A percentile compares a stretch with the other conserved stretches of the same genome.
These are phyloP conservation scores for Xylaria digitata DNA, from an alignment of 2,329 filamentous ascomycete species.

Conservation along the genomic window DNA sequence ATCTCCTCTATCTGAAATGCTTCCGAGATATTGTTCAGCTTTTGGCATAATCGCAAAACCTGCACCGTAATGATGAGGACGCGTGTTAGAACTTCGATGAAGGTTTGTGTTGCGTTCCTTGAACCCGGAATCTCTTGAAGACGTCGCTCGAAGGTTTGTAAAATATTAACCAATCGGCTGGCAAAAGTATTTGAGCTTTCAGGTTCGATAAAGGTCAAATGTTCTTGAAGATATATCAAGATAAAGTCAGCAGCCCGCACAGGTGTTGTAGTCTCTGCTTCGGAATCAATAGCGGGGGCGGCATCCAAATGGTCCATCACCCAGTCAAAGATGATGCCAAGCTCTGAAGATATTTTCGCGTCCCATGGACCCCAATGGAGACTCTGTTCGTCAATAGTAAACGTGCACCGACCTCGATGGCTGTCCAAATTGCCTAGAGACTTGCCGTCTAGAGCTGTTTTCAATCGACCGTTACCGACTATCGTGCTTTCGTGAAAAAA, in stretches of 20 bases:
- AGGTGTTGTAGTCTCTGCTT: conserved; percentile 36
- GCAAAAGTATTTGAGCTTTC: conserved; percentile 56
- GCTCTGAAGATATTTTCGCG: conserved; percentile 68
- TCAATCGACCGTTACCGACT: conserved; percentile 65
- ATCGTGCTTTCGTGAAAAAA: conserved; percentile 71
- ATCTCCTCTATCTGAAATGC: conserved; percentile 61
- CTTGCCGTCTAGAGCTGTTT: conserved; percentile 52
- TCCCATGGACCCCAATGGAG: conserved; percentile 69
- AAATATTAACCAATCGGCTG: conserved; percentile 57
- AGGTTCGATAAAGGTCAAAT: conserved; percentile 54
- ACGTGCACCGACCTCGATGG: conserved; percentile 52
- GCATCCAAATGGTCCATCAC: conserved; percentile 59
- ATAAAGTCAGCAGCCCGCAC: conserved; percentile 58
- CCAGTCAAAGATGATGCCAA: conserved; percentile 71
- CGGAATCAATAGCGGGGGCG: conserved; percentile 33
- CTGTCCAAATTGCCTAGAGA: conserved; percentile 48
- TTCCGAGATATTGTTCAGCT: conserved; percentile 50
- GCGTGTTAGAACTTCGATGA: conserved; percentile 53
- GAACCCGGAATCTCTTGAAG: conserved; percentile 44
- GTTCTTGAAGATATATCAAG: conserved; percentile 59
- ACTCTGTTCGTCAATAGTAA: conserved; percentile 60
- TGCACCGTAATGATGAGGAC: conserved; percentile 54
- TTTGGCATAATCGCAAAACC: conserved; percentile 58
- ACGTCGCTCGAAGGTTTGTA: conserved; percentile 56
- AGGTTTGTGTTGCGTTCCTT: conserved; percentile 44